Percentiles rank a stretch among this genome's conserved stretches.
These are phyloP conservation scores for Pyrenophora teres DNA, from an alignment of 2,329 filamentous ascomycete species.

Conservation along the genomic window DNA sequence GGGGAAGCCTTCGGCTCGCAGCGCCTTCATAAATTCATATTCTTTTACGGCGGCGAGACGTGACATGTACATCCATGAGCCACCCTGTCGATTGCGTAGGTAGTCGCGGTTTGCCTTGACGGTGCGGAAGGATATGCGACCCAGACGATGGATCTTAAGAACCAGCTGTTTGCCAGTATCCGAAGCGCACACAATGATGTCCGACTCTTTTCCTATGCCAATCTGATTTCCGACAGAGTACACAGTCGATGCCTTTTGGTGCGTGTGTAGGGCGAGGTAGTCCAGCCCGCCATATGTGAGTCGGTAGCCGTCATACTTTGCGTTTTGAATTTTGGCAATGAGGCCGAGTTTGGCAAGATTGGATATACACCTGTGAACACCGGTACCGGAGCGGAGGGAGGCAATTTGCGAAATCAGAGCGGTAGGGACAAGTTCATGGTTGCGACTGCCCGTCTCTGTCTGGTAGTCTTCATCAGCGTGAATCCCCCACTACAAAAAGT, in stretches of 20 bases:
- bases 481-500: slow-evolving; percentile 35
- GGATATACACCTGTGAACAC: slow-evolving; percentile 86
- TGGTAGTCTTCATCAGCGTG: slow-evolving; percentile 52
- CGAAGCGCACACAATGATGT: slow-evolving; percentile 92
- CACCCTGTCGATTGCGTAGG: slow-evolving; percentile 76
- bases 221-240: slow-evolving; percentile 95
- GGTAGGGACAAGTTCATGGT: slow-evolving; percentile 96
- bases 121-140: slow-evolving; percentile 93
- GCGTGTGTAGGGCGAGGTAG: slow-evolving; percentile 92
- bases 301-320: slow-evolving; percentile 96
- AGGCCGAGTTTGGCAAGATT: slow-evolving; percentile 88
- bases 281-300: slow-evolving; percentile 96
- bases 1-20: slow-evolving; percentile 81
- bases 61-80: slow-evolving; percentile 98
- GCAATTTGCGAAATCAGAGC: slow-evolving; percentile 83
- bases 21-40: slow-evolving; percentile 88
- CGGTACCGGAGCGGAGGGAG: slow-evolving; percentile 71
- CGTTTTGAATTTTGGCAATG: slow-evolving; percentile 91
- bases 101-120: slow-evolving; percentile 97
- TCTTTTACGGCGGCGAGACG: slow-evolving; percentile 91
- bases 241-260: slow-evolving; percentile 77
- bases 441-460: slow-evolving; percentile 93
- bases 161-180: slow-evolving; percentile 76
- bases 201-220: slow-evolving; percentile 95
- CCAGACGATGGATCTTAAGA: slow-evolving; percentile 93